Percentiles rank a stretch among this genome's conserved stretches.
phyloP scores from a whole-genome alignment of 2,329 filamentous ascomycete genomes.

The Aspergillus sp. region DNA sequence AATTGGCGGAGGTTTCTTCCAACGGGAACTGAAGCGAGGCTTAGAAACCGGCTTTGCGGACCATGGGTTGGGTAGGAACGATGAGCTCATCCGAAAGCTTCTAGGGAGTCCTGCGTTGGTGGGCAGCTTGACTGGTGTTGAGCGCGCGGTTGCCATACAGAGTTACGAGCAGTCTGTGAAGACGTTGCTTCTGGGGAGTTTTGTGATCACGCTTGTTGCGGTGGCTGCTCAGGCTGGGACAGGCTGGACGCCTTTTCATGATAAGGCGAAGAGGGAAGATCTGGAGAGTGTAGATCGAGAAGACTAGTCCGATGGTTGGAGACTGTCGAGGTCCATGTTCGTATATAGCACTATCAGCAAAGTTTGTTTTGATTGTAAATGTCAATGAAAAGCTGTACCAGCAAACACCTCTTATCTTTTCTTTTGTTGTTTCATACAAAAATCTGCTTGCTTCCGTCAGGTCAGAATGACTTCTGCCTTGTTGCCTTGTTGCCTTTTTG shows the following conservation, averaged over 20 bases:
- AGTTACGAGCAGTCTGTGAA: slow-evolving; percentile 57
- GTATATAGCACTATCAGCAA: background rate
- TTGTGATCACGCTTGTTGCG: slow-evolving; percentile 50
- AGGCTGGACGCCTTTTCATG: slow-evolving; percentile 51
- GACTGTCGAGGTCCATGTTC: background rate
- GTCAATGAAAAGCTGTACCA: too few relatives aligned
- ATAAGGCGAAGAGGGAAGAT: slow-evolving; percentile 8
- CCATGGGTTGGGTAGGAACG: slow-evolving; percentile 37
- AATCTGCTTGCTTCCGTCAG: background rate
- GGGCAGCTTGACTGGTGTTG: slow-evolving; percentile 46
- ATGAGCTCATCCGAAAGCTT: slow-evolving; percentile 53
- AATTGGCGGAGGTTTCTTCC: slow-evolving; percentile 75
- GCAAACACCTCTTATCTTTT: background rate
- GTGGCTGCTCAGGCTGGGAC: slow-evolving; percentile 57
- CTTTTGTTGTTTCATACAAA: background rate
- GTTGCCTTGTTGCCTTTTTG: slow-evolving; percentile 8
- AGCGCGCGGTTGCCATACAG: slow-evolving; percentile 52
- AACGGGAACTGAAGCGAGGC: slow-evolving; percentile 56
- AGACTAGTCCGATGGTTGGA: background rate
- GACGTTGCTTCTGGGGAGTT: slow-evolving; percentile 53
- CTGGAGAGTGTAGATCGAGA: background rate
- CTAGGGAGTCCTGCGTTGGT: slow-evolving; percentile 61
- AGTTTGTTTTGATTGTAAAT: background rate
- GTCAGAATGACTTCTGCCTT: background rate
- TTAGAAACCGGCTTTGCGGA: slow-evolving; percentile 60